phyloP scores from a whole-genome alignment of 306 rosid genomes.

The Dicorynia guianensis region DNA sequence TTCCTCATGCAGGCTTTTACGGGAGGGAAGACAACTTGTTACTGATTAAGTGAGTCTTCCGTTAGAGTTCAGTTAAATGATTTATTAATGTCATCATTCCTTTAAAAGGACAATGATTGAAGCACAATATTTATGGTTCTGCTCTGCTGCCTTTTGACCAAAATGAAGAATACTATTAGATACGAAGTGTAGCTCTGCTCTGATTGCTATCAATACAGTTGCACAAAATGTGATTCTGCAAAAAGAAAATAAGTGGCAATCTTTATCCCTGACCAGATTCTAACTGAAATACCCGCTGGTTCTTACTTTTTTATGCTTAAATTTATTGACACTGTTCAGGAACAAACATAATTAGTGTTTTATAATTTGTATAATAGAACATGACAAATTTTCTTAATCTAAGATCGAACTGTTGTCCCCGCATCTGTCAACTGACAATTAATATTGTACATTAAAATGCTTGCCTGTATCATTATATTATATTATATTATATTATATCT shows the following conservation, averaged over 20 bases:
- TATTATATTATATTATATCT: background rate
- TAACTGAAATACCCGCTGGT: background rate
- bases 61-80: conserved; percentile 3
- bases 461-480: too few species aligned
- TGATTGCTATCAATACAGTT: background rate
- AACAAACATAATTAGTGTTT: background rate
- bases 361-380: background rate
- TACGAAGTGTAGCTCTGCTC: background rate
- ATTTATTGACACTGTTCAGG: background rate
- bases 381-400: background rate
- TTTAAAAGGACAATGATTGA: background rate
- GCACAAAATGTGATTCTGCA: background rate
- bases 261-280: too few species aligned
- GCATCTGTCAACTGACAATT: background rate
- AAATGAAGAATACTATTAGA: background rate
- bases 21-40: conserved; percentile 32
- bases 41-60: conserved; percentile 56
- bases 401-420: background rate
- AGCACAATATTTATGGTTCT: background rate
- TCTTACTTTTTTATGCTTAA: background rate
- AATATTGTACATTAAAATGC: background rate
- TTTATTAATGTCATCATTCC: background rate
- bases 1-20: conserved; percentile 72
- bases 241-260: background rate
- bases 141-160: background rate